A percentile compares a stretch with the other conserved stretches of the same genome.
phyloP scores from a whole-genome alignment of 495 filamentous ascomycete species.

The Penicillium salamii region DNA sequence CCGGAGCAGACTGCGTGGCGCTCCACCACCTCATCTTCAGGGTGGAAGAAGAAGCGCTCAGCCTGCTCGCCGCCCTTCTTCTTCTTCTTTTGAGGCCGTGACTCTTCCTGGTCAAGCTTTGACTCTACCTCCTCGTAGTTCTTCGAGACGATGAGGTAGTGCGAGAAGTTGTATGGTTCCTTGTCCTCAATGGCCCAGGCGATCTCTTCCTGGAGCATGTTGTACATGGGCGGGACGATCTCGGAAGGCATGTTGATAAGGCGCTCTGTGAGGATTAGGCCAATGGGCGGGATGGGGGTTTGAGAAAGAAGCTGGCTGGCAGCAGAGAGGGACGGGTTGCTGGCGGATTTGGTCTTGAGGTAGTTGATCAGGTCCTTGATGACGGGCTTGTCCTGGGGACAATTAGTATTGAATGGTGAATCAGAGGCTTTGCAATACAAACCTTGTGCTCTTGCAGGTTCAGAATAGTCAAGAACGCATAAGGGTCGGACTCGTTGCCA shows the following conservation, averaged over 20 bases:
- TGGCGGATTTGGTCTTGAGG: conserved; percentile 56
- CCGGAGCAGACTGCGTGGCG: conserved; percentile 63
- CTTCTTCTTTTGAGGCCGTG: conserved; percentile 72
- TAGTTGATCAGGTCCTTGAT: conserved; percentile 70
- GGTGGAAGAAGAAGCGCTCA: conserved; percentile 85
- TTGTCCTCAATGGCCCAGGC: conserved; percentile 83
- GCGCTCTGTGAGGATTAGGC: conserved; percentile 84
- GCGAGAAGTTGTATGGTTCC: conserved; percentile 89
- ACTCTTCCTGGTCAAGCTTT: conserved; percentile 65
- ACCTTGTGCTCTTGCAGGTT: conserved; percentile 77
- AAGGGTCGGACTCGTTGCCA: conserved; percentile 89
- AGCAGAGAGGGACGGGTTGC: conserved; percentile 50
- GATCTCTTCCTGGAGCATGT: conserved; percentile 91
- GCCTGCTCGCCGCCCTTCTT: conserved; percentile 54
- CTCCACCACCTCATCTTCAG: conserved; percentile 90
- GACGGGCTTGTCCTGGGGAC: conserved; percentile 59
- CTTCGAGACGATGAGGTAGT: conserved; percentile 88
- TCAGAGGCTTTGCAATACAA: neutral
- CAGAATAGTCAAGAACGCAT: conserved; percentile 88
- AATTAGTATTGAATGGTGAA: conserved; percentile 6
- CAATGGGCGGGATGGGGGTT: conserved; percentile 56
- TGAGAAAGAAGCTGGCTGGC: conserved; percentile 56
- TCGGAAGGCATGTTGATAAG: conserved; percentile 94
- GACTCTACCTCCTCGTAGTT: conserved; percentile 86
- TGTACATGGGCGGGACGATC: conserved; percentile 93